These are phyloP conservation scores for Colletotrichum sansevieriae DNA, from an alignment of 2,329 filamentous ascomycete genomes.

Conservation along the genomic window DNA sequence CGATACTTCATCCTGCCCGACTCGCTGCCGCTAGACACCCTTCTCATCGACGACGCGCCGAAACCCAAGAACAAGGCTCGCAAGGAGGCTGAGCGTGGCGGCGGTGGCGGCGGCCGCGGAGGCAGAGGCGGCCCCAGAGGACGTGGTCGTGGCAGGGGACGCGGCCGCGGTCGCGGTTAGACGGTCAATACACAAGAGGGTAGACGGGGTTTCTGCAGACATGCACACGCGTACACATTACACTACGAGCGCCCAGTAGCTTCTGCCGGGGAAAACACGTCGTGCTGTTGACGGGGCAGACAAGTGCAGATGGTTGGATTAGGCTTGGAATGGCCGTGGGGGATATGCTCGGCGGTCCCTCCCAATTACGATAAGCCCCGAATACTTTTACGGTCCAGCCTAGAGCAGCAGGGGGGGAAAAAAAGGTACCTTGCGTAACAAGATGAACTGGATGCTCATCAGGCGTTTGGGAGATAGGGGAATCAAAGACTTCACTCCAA, in stretches of 20 bases:
- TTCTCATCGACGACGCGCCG: constrained; percentile 94
- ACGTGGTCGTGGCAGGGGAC: constrained; percentile 65
- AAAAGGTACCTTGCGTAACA: constrained; percentile 27
- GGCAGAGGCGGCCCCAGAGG: constrained; percentile 65
- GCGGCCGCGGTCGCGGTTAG: constrained; percentile 56
- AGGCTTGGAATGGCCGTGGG: constrained; percentile 1
- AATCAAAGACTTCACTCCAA: constrained; percentile 38
- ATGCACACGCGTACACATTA: not conserved
- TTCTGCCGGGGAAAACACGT: not conserved
- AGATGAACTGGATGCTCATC: constrained; percentile 37
- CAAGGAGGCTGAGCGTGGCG: constrained; percentile 82
- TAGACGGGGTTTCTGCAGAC: constrained; percentile 4
- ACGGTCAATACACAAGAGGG: not conserved
- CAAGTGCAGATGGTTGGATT: constrained; percentile 4
- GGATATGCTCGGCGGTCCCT: constrained; percentile 1
- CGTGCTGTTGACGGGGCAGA: not conserved
- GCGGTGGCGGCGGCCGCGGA: constrained; percentile 61
- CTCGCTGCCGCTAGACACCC: constrained; percentile 92
- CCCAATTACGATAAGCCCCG: constrained; percentile 20
- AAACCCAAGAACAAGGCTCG: constrained; percentile 99
- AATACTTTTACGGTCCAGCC: constrained; percentile 25
- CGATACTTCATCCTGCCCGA: constrained; percentile 97
- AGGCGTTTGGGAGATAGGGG: constrained; percentile 37
- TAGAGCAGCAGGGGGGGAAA: constrained; percentile 3
- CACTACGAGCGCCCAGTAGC: not conserved